phyloP scores from a whole-genome alignment of 768 basidiomycete genomes.

The Amanita inopinata region DNA sequence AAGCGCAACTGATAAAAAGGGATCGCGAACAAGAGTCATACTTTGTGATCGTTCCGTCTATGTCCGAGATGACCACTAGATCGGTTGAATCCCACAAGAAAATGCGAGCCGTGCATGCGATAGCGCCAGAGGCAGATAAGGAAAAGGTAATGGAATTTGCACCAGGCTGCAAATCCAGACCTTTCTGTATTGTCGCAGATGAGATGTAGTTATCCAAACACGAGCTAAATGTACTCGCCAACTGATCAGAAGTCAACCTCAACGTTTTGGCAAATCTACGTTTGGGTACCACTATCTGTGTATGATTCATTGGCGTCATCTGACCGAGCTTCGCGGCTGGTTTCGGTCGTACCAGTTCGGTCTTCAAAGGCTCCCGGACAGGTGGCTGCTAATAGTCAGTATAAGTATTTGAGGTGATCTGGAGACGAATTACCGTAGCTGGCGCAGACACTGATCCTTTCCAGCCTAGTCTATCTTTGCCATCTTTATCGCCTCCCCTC shows the following conservation, averaged over 20 bases:
- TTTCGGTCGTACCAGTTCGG: neutral
- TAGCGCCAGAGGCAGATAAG: conserved; percentile 68
- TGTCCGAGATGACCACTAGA: conserved; percentile 88
- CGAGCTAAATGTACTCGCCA: conserved; percentile 26
- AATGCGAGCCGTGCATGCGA: conserved; percentile 85
- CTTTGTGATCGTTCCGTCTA: conserved; percentile 99
- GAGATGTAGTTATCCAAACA: neutral
- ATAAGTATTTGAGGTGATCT: neutral
- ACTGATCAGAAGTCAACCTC: conserved; percentile 87
- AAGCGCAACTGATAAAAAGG: neutral
- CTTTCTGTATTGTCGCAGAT: conserved; percentile 45
- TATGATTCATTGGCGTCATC: too few relatives aligned
- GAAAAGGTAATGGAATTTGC: conserved; percentile 92
- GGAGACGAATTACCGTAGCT: conserved; percentile 1
- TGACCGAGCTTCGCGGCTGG: neutral
- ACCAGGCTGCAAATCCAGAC: conserved; percentile 73
- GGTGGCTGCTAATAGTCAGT: neutral
- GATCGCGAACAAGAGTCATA: conserved; percentile 23
- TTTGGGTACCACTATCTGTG: conserved; percentile 10
- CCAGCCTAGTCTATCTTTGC: conserved; percentile 15
- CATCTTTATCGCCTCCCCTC: conserved; percentile 11
- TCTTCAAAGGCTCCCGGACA: neutral
- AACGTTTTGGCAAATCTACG: conserved; percentile 85
- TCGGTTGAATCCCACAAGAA: conserved; percentile 96
- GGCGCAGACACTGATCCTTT: conserved; percentile 21